Conservation (phyloP, 768 basidiomycete species). For the Xerocomellus amylosporus region DNA sequence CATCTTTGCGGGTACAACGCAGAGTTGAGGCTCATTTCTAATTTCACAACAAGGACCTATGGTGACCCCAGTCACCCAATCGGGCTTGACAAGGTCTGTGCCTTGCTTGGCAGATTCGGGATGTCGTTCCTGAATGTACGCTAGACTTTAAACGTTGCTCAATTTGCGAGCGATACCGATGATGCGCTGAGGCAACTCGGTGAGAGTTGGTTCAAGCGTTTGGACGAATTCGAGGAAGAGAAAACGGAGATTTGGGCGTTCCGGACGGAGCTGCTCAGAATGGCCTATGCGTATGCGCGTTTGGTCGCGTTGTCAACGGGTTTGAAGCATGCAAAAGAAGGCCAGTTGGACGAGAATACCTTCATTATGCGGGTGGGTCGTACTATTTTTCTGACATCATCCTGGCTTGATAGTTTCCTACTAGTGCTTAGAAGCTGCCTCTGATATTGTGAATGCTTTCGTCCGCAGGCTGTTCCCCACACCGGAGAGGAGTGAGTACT, state of each 20-base stretch:
- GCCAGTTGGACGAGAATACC: slow-evolving; percentile 55
- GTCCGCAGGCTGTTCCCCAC: slow-evolving; percentile 54
- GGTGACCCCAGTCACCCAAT: slow-evolving; percentile 72
- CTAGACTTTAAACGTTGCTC: slow-evolving; percentile 63
- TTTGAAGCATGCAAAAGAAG: slow-evolving; percentile 69
- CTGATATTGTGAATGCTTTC: slow-evolving; percentile 60
- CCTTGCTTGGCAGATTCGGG: not conserved
- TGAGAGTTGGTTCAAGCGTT: slow-evolving; percentile 54
- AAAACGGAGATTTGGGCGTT: slow-evolving; percentile 53
- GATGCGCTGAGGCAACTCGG: slow-evolving; percentile 60
- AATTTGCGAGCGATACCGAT: slow-evolving; percentile 62
- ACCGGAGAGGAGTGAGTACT: slow-evolving; percentile 48
- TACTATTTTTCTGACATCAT: not conserved
- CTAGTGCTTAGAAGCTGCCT: slow-evolving; percentile 66
- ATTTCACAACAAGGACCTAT: slow-evolving; percentile 63
- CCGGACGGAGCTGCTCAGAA: slow-evolving; percentile 57
- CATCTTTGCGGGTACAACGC: slow-evolving; percentile 77
- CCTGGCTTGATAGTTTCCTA: not conserved
- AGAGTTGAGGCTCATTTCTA: slow-evolving; percentile 62
- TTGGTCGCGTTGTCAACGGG: slow-evolving; percentile 69
- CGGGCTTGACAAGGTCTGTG: slow-evolving; percentile 66
- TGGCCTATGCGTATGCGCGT: slow-evolving; percentile 69
- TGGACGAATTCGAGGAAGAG: slow-evolving; percentile 48
- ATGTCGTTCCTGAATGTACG: slow-evolving; percentile 1
- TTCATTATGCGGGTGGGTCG: slow-evolving; percentile 61